phyloP scores from a whole-genome alignment of 2,329 filamentous ascomycete genomes.

The Hypoxylon sp. region DNA sequence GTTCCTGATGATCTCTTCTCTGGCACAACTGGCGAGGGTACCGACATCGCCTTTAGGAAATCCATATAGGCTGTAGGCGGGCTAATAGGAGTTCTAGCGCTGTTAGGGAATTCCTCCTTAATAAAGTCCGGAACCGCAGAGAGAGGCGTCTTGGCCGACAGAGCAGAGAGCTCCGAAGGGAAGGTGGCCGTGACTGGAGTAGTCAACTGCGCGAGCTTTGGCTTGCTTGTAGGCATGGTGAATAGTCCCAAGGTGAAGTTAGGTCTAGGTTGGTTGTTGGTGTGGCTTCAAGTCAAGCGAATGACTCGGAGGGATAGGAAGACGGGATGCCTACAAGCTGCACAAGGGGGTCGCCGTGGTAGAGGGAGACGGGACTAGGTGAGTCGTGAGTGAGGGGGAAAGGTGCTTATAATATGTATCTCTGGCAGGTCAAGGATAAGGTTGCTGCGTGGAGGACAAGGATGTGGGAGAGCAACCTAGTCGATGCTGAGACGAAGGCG shows the following conservation, averaged over 20 bases:
- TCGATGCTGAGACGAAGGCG: constrained; percentile 54
- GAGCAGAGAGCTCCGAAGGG: constrained; percentile 72
- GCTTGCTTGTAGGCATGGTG: constrained; percentile 68
- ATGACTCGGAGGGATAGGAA: constrained; percentile 59
- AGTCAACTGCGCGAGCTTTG: constrained; percentile 73
- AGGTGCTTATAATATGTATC: constrained; percentile 56
- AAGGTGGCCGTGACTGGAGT: constrained; percentile 75
- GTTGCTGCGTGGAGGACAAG: constrained; percentile 51
- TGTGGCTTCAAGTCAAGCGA: constrained; percentile 60
- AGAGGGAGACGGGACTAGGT: constrained; percentile 56
- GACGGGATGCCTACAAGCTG: constrained; percentile 55
- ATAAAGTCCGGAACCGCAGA: constrained; percentile 72
- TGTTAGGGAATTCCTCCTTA: constrained; percentile 75
- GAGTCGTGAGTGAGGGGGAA: constrained; percentile 49
- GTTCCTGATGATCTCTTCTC: constrained; percentile 63
- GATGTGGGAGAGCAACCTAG: constrained; percentile 42
- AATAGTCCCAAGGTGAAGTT: constrained; percentile 39
- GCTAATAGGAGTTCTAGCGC: constrained; percentile 86
- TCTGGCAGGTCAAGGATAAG: constrained; percentile 42
- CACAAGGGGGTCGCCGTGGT: constrained; percentile 58
- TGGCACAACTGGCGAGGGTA: constrained; percentile 77
- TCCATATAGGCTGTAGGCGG: constrained; percentile 92
- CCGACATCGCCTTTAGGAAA: constrained; percentile 87
- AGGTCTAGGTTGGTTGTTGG: constrained; percentile 27
- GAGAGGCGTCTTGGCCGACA: constrained; percentile 78